Evolutionary conservation across 805 yeast species (phyloP).

Genomic region (Yarrowia deformans): DNA sequence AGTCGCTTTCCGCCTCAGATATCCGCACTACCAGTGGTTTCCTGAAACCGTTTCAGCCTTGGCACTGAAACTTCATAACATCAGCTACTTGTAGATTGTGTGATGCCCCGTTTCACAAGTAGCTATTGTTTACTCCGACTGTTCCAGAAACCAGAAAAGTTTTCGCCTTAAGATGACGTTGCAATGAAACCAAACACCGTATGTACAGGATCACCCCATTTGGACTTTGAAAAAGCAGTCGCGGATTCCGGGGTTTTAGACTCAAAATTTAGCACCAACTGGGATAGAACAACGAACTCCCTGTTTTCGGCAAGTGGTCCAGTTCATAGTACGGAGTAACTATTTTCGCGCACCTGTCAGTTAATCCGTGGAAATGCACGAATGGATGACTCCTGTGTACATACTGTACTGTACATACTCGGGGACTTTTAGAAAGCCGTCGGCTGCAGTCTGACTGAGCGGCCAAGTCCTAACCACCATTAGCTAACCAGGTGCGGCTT

Average conservation of each 20-base stretch:
- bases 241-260: background rate
- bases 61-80: background rate
- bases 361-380: background rate
- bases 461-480: background rate
- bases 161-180: background rate
- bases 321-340: background rate
- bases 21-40: too few relatives aligned
- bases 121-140: slow-evolving; percentile 4
- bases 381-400: too few relatives aligned
- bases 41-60: background rate
- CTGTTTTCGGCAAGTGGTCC: background rate
- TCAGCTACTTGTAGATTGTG: too few relatives aligned
- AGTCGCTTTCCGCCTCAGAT: background rate
- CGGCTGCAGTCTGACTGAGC: too few relatives aligned
- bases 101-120: too few relatives aligned
- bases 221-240: background rate
- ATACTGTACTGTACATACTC: too few relatives aligned
- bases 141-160: background rate
- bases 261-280: slow-evolving; percentile 6
- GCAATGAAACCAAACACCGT: background rate
- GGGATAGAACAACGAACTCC: background rate
- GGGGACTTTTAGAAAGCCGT: too few relatives aligned
- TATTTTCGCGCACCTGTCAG: background rate
- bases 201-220: slow-evolving; percentile 4
- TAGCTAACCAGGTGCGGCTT: slow-evolving; percentile 1